Conservation (phyloP, 805 yeast genomes). For the Zygosaccharomyces bailii region DNA sequence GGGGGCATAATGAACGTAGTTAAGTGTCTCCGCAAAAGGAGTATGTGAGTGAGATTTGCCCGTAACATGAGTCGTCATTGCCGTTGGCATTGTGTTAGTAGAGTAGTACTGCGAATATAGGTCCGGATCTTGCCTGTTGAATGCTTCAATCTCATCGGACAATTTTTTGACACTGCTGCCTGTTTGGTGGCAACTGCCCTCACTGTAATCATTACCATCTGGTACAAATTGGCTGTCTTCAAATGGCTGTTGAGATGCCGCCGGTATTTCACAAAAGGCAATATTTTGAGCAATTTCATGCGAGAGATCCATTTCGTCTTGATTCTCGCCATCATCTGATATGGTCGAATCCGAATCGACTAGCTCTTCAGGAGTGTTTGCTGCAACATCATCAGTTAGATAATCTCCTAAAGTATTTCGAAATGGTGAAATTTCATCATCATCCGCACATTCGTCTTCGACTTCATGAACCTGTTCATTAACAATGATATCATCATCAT, state of each 20-base stretch:
- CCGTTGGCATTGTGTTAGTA: slow-evolving; percentile 6
- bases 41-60: slow-evolving; percentile 4
- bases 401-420: slow-evolving; percentile 10
- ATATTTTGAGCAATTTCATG: slow-evolving; percentile 21
- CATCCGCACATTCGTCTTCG: background rate
- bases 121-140: slow-evolving; percentile 13
- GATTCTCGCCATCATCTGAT: slow-evolving; percentile 12
- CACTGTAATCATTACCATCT: background rate
- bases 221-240: slow-evolving; percentile 11
- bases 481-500: background rate
- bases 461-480: background rate
- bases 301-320: slow-evolving; percentile 16
- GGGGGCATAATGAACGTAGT: slow-evolving; percentile 8
- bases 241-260: slow-evolving; percentile 11
- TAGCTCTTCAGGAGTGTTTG: slow-evolving; percentile 11
- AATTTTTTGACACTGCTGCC: slow-evolving; percentile 11
- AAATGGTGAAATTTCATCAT: slow-evolving; percentile 5
- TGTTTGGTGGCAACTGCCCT: background rate
- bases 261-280: slow-evolving; percentile 20
- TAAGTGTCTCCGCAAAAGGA: slow-evolving; percentile 5
- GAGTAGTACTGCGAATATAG: slow-evolving; percentile 10
- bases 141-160: slow-evolving; percentile 17
- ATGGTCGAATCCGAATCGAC: slow-evolving; percentile 18
- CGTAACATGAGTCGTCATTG: slow-evolving; percentile 6
- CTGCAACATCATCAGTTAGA: slow-evolving; percentile 11